Evolutionary conservation across 179 eudicot species (phyloP).

Genomic region (Camellia oleifera): DNA sequence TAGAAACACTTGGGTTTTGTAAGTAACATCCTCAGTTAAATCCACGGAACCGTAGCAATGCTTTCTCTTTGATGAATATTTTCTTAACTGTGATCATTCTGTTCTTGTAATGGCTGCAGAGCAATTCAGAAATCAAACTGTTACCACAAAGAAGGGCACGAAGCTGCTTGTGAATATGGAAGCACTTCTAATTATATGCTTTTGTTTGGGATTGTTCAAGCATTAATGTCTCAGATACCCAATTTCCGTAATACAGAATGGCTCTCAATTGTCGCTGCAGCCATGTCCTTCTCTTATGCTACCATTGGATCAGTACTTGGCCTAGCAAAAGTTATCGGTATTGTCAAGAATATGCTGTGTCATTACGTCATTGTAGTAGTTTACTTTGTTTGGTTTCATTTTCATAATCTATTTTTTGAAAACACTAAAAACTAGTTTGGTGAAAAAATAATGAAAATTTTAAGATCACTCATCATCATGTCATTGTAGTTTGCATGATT

Average conservation of each 20-base stretch:
- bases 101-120: slow-evolving; percentile 35
- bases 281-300: slow-evolving; percentile 79
- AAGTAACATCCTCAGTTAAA: background rate
- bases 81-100: background rate
- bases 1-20: background rate
- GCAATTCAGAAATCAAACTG: slow-evolving; percentile 78
- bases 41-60: background rate
- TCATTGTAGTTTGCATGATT: slow-evolving; percentile 5
- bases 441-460: too few species aligned
- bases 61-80: background rate
- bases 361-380: background rate
- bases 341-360: slow-evolving; percentile 8
- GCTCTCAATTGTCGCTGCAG: slow-evolving; percentile 76
- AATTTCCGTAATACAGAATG: slow-evolving; percentile 60
- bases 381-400: too few species aligned
- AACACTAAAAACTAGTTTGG: too few species aligned
- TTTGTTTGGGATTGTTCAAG: slow-evolving; percentile 60
- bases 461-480: too few species aligned
- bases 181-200: slow-evolving; percentile 49
- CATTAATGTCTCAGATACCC: slow-evolving; percentile 76
- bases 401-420: too few species aligned
- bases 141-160: slow-evolving; percentile 66
- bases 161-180: slow-evolving; percentile 55
- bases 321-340: slow-evolving; percentile 59
- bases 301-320: slow-evolving; percentile 72